These are phyloP conservation scores for Aspergillus kassunensis DNA, from an alignment of 495 filamentous ascomycete species.

Conservation along the genomic window DNA sequence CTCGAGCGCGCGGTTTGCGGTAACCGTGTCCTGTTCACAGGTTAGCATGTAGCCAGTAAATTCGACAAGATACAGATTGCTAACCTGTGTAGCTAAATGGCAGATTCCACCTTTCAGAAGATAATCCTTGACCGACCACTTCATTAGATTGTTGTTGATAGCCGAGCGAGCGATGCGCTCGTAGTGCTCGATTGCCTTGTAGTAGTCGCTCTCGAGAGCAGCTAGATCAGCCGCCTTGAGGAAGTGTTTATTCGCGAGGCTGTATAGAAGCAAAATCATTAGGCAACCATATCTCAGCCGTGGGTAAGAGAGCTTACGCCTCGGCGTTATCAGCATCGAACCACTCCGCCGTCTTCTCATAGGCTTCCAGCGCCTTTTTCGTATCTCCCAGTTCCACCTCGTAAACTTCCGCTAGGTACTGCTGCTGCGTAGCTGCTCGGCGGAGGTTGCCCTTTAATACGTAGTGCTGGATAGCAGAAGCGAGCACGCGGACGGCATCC, in stretches of 20 bases:
- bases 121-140: conserved; percentile 89
- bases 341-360: conserved; percentile 79
- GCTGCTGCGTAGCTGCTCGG: conserved; percentile 81
- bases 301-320: conserved; percentile 54
- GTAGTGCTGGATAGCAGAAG: conserved; percentile 73
- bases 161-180: conserved; percentile 71
- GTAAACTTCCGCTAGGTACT: conserved; percentile 77
- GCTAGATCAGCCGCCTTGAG: conserved; percentile 85
- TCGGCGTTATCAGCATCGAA: conserved; percentile 68
- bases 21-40: conserved; percentile 59
- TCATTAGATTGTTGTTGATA: conserved; percentile 78
- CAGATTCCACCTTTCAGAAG: conserved; percentile 87
- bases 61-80: neutral
- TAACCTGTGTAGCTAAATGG: conserved; percentile 64
- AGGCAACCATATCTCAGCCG: neutral
- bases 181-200: conserved; percentile 72
- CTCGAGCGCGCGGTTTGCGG: conserved; percentile 69
- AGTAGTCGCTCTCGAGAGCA: conserved; percentile 75
- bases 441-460: conserved; percentile 80
- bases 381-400: conserved; percentile 74
- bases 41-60: neutral
- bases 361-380: conserved; percentile 71
- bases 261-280: conserved; percentile 19
- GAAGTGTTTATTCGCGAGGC: conserved; percentile 83
- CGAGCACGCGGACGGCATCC: conserved; percentile 71